A percentile compares a stretch with the other conserved stretches of the same genome.
These are phyloP conservation scores for Pseudotsuga menziesii DNA, from an alignment of 75 land plant species.

Conservation along the genomic window DNA sequence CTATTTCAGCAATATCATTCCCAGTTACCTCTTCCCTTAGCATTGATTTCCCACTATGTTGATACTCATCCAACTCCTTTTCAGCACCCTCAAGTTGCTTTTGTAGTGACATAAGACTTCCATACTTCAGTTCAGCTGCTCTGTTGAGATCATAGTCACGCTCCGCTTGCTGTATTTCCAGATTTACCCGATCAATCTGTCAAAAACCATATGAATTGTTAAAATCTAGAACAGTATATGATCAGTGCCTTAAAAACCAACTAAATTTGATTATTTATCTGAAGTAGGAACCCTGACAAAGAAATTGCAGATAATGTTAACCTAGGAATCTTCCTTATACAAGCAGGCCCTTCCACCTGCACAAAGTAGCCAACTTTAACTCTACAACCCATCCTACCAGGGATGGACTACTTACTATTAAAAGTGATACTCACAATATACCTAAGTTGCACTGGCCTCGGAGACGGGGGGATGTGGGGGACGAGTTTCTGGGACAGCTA, in stretches of 20 bases:
- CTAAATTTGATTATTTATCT: too few species aligned
- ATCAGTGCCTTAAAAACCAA: too few species aligned
- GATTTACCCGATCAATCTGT: conserved; percentile 47
- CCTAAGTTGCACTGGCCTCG: too few species aligned
- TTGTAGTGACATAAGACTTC: conserved; percentile 31
- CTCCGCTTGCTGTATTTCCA: conserved; percentile 52
- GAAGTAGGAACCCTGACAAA: not conserved
- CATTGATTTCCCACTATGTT: conserved; percentile 31
- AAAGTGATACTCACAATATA: too few species aligned
- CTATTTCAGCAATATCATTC: conserved; percentile 57
- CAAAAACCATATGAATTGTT: not conserved
- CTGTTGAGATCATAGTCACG: conserved; percentile 57
- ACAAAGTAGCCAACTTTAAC: too few species aligned
- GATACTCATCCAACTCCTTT: conserved; percentile 30
- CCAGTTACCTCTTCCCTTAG: conserved; percentile 48
- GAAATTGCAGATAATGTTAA: not conserved
- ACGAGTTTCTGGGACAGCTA: too few species aligned
- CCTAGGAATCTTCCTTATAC: not conserved
- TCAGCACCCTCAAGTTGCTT: conserved; percentile 48
- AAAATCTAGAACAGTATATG: too few species aligned
- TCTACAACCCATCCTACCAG: too few species aligned
- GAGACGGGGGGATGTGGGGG: too few species aligned
- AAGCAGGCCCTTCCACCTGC: too few species aligned
- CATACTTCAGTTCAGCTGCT: conserved; percentile 64
- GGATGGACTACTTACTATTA: too few species aligned